Evolutionary conservation across 2,329 filamentous ascomycete genomes (phyloP).

Genomic region (Torrubiella hemipterigena): DNA sequence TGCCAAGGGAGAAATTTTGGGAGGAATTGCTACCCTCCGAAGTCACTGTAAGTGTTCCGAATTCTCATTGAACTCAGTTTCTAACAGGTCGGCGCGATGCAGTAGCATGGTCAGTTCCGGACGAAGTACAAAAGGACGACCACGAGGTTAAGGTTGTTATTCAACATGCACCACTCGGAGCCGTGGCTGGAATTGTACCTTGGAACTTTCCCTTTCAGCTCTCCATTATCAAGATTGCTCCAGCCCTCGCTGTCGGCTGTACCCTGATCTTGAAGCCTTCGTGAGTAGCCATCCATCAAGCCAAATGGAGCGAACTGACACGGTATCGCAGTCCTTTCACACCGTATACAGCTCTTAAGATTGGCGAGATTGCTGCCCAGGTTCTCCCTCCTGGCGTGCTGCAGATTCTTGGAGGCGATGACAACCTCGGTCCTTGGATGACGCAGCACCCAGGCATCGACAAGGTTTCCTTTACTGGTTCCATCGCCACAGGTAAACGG

Average conservation of each 20-base stretch:
- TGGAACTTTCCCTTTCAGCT: slow-evolving; percentile 48
- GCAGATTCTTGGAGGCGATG: slow-evolving; percentile 47
- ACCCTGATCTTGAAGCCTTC: slow-evolving; percentile 44
- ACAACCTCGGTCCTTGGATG: slow-evolving; percentile 46
- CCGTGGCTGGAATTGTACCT: slow-evolving; percentile 34
- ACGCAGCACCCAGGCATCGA: slow-evolving; percentile 46
- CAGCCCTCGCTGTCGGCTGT: slow-evolving; percentile 45
- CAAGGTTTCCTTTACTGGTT: slow-evolving; percentile 55
- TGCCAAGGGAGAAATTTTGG: background rate
- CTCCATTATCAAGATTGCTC: slow-evolving; percentile 39
- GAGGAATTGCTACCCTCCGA: background rate
- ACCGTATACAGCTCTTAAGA: slow-evolving; percentile 45
- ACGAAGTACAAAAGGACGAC: slow-evolving; percentile 10
- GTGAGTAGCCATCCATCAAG: no score
- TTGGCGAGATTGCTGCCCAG: slow-evolving; percentile 43
- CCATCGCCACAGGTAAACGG: slow-evolving; percentile 46
- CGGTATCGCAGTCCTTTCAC: slow-evolving; percentile 33
- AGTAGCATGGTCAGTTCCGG: slow-evolving; percentile 1
- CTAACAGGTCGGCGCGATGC: background rate
- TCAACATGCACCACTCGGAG: slow-evolving; percentile 26
- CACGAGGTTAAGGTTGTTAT: slow-evolving; percentile 13
- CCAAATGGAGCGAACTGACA: no score
- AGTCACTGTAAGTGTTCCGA: background rate
- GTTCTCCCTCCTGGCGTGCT: slow-evolving; percentile 53
- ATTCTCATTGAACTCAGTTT: background rate